Evolutionary conservation across 1,284 basidiomycete species (phyloP), one percentile per base, ranked within the genome.

Genomic region (Jaminaea rosea): DNA sequence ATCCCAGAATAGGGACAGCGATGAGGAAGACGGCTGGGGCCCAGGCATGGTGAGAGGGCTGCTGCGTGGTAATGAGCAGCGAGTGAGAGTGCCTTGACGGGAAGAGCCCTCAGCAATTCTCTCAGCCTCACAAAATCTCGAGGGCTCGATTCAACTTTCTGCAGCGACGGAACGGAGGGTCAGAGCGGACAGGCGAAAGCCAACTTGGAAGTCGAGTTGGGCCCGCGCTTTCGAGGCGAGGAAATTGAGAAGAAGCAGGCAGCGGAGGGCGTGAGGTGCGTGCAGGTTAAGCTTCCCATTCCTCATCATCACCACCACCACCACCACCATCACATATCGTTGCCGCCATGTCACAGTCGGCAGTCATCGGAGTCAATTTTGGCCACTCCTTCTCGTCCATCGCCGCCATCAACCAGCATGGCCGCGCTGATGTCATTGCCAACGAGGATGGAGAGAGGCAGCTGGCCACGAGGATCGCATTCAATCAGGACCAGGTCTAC

Each of bases 401-500:
- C 67, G 88, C 92, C 21, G 86, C 96, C 55, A 86, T 96, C 72
- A 91, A 89, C 73, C 96, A 96, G 80, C 71, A 73, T 47, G 71
- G 71, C 29, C 64, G 69, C 11, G 71, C 71, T 13, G 71, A 73
- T 45, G 71, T 73, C n/a, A 97, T 98, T 60, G 93, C 93, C 23
- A 97, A 97, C 76, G 92, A 98, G 75, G 93, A 97, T 71, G 93
- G 93, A 45, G 93, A 97, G 75, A 84, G 93, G 36, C 94, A 98
- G 78, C 94, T 98, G 69, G 91, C 91, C 0, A 92, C 88, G 69
- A 89, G 90, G 36, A 81, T 98, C 56, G 84, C 92, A 0, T 98
- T 93, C 76, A 84, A 85, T 57, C 91, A 62, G 45, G 69, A 70
- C 55, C 72, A 73, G 60, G 71, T 73, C 34, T 97, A 98, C 78